These are phyloP conservation scores for Prunella vulgaris DNA, from an alignment of 257 asterid genomes.

Conservation along the genomic window DNA sequence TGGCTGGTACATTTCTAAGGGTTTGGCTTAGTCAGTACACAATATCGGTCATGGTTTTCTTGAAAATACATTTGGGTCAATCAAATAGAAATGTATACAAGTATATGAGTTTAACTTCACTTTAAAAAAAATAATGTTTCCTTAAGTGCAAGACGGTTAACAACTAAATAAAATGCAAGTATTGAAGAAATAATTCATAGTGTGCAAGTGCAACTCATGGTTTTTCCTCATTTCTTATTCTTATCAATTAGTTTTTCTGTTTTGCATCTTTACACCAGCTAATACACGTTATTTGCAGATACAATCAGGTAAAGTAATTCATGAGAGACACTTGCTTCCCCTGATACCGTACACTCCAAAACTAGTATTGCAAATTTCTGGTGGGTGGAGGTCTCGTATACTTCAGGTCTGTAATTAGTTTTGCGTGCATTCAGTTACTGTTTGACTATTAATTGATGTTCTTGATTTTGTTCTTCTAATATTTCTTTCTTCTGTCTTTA, in stretches of 20 bases:
- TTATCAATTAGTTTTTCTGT: neutral
- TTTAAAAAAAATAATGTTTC: too few relatives aligned
- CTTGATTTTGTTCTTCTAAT: neutral
- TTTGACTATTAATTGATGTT: neutral
- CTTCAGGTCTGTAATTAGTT: slow-evolving; percentile 53
- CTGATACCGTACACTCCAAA: slow-evolving; percentile 69
- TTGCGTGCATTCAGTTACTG: slow-evolving; percentile 1
- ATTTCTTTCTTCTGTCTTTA: slow-evolving; percentile 11
- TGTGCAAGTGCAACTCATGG: neutral
- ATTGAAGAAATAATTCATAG: neutral
- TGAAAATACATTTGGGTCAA: too few relatives aligned
- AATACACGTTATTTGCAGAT: slow-evolving; percentile 41
- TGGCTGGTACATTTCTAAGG: too few relatives aligned
- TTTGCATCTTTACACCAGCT: slow-evolving; percentile 12
- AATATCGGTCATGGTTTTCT: too few relatives aligned
- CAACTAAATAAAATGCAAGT: neutral
- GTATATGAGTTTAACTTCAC: too few relatives aligned
- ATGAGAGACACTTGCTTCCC: slow-evolving; percentile 65
- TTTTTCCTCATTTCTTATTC: neutral
- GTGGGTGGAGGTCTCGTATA: slow-evolving; percentile 64
- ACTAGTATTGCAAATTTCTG: slow-evolving; percentile 44
- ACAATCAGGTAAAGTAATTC: slow-evolving; percentile 42
- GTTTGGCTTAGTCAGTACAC: too few relatives aligned
- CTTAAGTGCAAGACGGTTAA: neutral
- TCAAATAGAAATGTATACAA: too few relatives aligned